Evolutionary conservation across 2,329 filamentous ascomycete species (phyloP).

Genomic region (Exophiala phaeomuriformis): DNA sequence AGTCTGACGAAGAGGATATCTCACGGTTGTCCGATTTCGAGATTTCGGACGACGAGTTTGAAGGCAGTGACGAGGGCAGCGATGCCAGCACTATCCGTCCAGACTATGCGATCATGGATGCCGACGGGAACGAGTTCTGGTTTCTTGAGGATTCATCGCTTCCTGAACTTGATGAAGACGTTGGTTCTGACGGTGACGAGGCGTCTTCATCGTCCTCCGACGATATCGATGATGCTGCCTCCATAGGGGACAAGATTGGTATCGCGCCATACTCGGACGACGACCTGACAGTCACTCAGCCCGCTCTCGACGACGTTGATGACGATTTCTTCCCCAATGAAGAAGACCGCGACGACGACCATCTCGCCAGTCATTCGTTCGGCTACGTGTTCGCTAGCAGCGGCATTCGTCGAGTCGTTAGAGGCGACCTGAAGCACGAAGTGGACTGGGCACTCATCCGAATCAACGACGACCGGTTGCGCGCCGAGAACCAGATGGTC

Average conservation of each 20-base stretch:
- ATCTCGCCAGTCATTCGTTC: conserved; percentile 71
- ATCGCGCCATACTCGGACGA: conserved; percentile 50
- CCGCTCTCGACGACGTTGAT: conserved; percentile 78
- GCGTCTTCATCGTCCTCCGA: conserved; percentile 27
- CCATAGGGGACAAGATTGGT: conserved; percentile 59
- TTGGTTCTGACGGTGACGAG: conserved; percentile 49
- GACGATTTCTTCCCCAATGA: conserved; percentile 72
- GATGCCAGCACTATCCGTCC: conserved; percentile 27
- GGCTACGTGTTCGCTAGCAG: conserved; percentile 85
- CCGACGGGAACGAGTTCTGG: conserved; percentile 38
- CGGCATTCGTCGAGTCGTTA: conserved; percentile 68
- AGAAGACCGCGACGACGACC: conserved; percentile 69
- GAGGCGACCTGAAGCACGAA: conserved; percentile 71
- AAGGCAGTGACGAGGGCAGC: conserved; percentile 23
- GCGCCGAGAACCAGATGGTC: conserved; percentile 61
- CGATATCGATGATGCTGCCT: conserved; percentile 42
- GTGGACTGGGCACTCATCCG: conserved; percentile 93
- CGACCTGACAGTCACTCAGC: conserved; percentile 78
- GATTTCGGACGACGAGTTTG: conserved; percentile 44
- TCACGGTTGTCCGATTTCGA: conserved; percentile 42
- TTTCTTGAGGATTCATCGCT: conserved; percentile 39
- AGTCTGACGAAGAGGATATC: conserved; percentile 32
- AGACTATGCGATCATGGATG: conserved; percentile 34
- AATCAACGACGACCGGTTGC: conserved; percentile 63
- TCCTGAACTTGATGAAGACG: conserved; percentile 34